Base-by-base conservation (phyloP, 2,329 filamentous ascomycete genomes). In the Pseudogymnoascus sp. region DNA sequence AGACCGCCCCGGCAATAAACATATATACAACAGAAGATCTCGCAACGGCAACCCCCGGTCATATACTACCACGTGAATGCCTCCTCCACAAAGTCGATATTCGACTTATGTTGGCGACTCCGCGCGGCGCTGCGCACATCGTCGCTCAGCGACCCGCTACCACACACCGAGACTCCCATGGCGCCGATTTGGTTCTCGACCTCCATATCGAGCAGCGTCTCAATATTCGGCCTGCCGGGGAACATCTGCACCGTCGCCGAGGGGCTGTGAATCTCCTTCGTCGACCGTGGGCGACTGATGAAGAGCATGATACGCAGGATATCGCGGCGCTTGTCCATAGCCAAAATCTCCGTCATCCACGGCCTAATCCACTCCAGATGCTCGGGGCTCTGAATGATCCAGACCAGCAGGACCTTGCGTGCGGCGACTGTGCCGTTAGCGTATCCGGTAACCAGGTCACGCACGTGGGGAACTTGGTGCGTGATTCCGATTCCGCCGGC, bases 181-280 rank as follows among this genome's bases (percentile, higher is more conserved):
- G 88, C 85, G 63, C 89, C 89, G 58, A 92, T 78, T 69, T 90
- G 88, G 69, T 84, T 81, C 75, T 89, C 85, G 77, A 90, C 86
- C 78, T 92, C 89, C 69, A 86, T 84, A 62, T 86, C 82, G 64
- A 92, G 78, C 13, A 92, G 78, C 1, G 87, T 88, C 66, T 87
- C 82, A 60, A 91, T 85, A 72, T 91, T 90, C 15, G 88, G 88
- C 68, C 88, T 81, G 13, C 89, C 89, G 4, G 89, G 89, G 79
- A 91, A 91, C 89, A 92, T 92, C 73, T 92, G 89, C 10, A 93
- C 89, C 15, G 87, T 91, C 1, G 86, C 82, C 36, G 84, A 88
- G 2, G 89, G 89, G 68, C 85, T 89, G 77, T 91, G 88, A 61
- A 92, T 91, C 74, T 92, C 89, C 78, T 91, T 91, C 51, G 86